Evolutionary conservation across 495 filamentous ascomycete genomes (phyloP).

Genomic region (Ramalina intermedia): DNA sequence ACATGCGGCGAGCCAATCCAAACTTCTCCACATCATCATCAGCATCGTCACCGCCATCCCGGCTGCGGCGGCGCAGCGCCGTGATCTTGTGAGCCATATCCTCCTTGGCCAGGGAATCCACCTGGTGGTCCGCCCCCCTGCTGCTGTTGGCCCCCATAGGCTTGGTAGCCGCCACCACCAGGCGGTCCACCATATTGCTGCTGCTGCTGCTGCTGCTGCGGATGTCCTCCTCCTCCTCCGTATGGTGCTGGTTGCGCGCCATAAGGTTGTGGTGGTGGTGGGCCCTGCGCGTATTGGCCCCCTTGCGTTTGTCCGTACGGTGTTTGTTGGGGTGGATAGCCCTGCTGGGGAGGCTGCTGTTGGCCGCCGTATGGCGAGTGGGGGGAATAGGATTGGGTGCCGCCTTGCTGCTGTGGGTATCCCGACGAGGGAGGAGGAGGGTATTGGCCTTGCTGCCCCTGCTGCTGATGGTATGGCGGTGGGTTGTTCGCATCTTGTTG

Average conservation of each 20-base stretch:
- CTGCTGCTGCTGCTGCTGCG: too few relatives aligned
- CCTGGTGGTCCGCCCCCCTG: too few relatives aligned
- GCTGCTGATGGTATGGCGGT: neutral
- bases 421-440: neutral
- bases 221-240: too few relatives aligned
- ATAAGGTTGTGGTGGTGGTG: neutral
- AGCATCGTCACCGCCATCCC: too few relatives aligned
- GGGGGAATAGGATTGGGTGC: neutral
- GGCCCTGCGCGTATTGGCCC: neutral
- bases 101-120: too few relatives aligned
- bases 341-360: constrained; percentile 1
- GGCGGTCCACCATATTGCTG: too few relatives aligned
- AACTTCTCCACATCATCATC: too few relatives aligned
- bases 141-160: too few relatives aligned
- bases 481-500: neutral
- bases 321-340: neutral
- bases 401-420: constrained; percentile 1
- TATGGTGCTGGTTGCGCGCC: neutral
- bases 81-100: too few relatives aligned
- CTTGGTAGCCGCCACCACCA: too few relatives aligned
- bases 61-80: too few relatives aligned
- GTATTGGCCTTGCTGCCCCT: neutral
- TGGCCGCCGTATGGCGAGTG: neutral
- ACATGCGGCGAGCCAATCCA: too few relatives aligned
- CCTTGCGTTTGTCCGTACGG: neutral